Conservation (phyloP, 495 filamentous ascomycete genomes). For the Pseudoneurospora amorphoporcata region DNA sequence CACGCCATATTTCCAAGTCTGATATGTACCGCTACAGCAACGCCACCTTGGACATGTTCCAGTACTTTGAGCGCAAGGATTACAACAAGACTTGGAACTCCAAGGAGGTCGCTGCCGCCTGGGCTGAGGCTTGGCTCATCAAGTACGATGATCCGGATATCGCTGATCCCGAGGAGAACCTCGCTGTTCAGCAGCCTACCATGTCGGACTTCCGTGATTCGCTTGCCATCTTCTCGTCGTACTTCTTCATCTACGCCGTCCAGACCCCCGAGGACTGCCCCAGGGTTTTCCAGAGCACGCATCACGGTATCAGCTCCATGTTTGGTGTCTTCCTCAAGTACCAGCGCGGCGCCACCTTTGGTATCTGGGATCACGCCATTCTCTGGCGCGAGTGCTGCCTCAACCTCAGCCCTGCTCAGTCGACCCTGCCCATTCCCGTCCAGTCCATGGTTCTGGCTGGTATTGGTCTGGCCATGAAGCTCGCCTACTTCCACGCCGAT, state of each 20-base stretch:
- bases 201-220: conserved; percentile 45
- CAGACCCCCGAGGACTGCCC: conserved; percentile 54
- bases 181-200: conserved; percentile 49
- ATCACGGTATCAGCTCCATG: conserved; percentile 53
- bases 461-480: conserved; percentile 14
- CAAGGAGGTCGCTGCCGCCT: conserved; percentile 47
- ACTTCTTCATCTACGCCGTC: conserved; percentile 60
- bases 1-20: conserved; percentile 5
- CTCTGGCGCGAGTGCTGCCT: conserved; percentile 53
- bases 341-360: conserved; percentile 47
- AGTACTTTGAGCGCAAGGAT: conserved; percentile 27
- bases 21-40: conserved; percentile 18
- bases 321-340: conserved; percentile 61
- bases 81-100: conserved; percentile 57
- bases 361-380: conserved; percentile 63
- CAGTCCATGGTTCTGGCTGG: conserved; percentile 44
- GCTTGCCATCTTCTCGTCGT: conserved; percentile 53
- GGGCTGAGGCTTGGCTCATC: conserved; percentile 52
- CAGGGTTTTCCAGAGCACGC: conserved; percentile 55
- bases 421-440: conserved; percentile 19
- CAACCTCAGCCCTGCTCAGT: conserved; percentile 24
- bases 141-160: conserved; percentile 43
- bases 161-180: conserved; percentile 41
- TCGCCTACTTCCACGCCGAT: conserved; percentile 48
- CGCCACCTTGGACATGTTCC: conserved; percentile 14